Evolutionary conservation across 2,329 filamentous ascomycete species (phyloP).

Genomic region (Ophiocordyceps australis): DNA sequence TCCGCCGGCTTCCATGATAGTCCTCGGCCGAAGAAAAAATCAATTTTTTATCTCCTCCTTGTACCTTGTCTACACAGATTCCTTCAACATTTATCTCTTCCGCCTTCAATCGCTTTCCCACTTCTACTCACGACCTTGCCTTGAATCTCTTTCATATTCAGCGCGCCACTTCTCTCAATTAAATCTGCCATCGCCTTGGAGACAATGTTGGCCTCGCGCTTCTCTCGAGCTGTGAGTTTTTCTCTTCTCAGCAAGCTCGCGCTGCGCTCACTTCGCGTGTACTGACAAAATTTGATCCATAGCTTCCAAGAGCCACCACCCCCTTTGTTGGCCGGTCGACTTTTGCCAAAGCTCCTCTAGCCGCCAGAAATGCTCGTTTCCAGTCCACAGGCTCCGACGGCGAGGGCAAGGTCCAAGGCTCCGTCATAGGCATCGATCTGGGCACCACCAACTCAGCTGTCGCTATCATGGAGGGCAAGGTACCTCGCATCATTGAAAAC

Average conservation of each 20-base stretch:
- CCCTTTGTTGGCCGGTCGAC: conserved; percentile 50
- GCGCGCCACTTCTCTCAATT: conserved; percentile 1
- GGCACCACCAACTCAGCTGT: conserved; percentile 97
- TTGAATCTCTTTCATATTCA: conserved; percentile 7
- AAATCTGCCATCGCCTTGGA: conserved; percentile 10
- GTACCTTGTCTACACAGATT: too few species aligned
- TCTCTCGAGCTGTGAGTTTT: conserved; percentile 55
- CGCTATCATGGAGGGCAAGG: conserved; percentile 93
- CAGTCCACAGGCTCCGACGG: conserved; percentile 39
- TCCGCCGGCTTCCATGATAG: conserved; percentile 23
- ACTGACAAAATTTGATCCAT: conserved; percentile 5
- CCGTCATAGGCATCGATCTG: conserved; percentile 96
- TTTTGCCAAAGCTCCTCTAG: conserved; percentile 50
- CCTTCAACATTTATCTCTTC: too few species aligned
- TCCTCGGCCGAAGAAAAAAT: too few species aligned
- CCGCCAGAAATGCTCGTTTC: conserved; percentile 59
- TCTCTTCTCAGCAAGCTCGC: not conserved
- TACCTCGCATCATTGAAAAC: conserved; percentile 94
- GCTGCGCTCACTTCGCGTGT: too few species aligned
- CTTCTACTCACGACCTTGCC: conserved; percentile 3
- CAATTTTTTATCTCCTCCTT: conserved; percentile 12
- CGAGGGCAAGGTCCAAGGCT: conserved; percentile 71
- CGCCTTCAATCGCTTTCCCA: conserved; percentile 7
- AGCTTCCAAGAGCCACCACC: conserved; percentile 66
- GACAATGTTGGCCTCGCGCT: conserved; percentile 52